Base-by-base conservation (phyloP, 2,329 filamentous ascomycete genomes). In the Cyphellophora attinorum region DNA sequence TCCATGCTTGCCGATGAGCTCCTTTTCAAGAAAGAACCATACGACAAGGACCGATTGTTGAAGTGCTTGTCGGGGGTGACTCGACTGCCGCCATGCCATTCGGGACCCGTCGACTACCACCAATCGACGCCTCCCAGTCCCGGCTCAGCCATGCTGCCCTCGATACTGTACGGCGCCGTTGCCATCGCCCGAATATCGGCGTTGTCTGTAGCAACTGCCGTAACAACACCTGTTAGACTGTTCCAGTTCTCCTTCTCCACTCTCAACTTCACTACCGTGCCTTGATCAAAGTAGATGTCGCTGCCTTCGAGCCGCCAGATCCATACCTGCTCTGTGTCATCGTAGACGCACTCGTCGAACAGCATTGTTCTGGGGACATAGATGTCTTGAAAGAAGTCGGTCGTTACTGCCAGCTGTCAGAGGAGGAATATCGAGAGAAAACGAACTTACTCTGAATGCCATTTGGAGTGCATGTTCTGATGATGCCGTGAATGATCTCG, bases 361-460 rank as follows among this genome's bases (percentile, higher is more conserved):
- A 93, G 68, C 44, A 84, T 76, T 36, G 77, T 72, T 21, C 74
- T 76, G 1, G 74, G 85, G 43, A 96, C 76, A 39, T 85, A 80
- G 19, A 98, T 85, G 44, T 96, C 88, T 49, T 89, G 83, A 49
- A 95, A 98, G 58, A 98, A 98, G 43, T 94, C 85, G 3, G 88
- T 80, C 31, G 79, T 77, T 40, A 96, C 77, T 81, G 41, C 15
- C 14, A 6, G 21, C 18, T n/a, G 33, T 32, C n/a, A 38, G 33
- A 13, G 21, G 6, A 35, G 16, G 12, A n/a, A 8, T n/a, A n/a
- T 10, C 17, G 17, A n/a, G 10, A n/a, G 27, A 11, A 3, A 11
- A 18, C 19, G n/a, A 41, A 46, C 69, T 39, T 59, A 80, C 77
- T 69, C 51, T 78, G 76, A 51, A 93, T 85, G 23, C 83, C 86